These are phyloP conservation scores for Cydonia oblonga DNA, from an alignment of 331 rosid species.

Conservation along the genomic window DNA sequence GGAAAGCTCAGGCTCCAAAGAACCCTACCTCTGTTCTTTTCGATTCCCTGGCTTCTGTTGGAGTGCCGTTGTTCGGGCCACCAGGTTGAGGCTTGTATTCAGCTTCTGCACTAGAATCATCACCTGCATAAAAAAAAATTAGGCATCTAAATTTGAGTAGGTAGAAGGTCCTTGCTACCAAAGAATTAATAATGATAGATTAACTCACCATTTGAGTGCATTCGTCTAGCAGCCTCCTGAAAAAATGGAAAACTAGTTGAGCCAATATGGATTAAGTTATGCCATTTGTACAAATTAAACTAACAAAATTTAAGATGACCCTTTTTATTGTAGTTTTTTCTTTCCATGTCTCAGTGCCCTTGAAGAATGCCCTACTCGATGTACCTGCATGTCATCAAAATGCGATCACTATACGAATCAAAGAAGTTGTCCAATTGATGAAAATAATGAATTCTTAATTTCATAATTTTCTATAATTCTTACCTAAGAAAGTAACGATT, in stretches of 20 bases:
- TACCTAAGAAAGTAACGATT: constrained; percentile 24
- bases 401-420: not conserved
- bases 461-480: not conserved
- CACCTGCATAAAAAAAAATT: not conserved
- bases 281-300: not conserved
- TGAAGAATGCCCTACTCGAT: constrained; percentile 20
- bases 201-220: constrained; percentile 16
- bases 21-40: constrained; percentile 3
- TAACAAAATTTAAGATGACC: not conserved
- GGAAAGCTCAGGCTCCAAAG: not conserved
- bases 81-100: constrained; percentile 4
- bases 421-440: not conserved
- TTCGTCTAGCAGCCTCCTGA: constrained; percentile 25
- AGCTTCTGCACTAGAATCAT: not conserved
- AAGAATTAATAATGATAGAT: not conserved
- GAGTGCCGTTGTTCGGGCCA: not conserved
- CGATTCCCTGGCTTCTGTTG: not conserved
- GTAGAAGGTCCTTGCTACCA: not conserved
- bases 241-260: not conserved
- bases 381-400: constrained; percentile 17
- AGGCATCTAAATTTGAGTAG: not conserved
- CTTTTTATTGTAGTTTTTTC: constrained; percentile 21
- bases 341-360: constrained; percentile 28
- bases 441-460: not conserved
- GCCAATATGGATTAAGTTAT: not conserved